phyloP scores from a whole-genome alignment of 352 stramenopile genomes.

The Globisporangium nodosum region DNA sequence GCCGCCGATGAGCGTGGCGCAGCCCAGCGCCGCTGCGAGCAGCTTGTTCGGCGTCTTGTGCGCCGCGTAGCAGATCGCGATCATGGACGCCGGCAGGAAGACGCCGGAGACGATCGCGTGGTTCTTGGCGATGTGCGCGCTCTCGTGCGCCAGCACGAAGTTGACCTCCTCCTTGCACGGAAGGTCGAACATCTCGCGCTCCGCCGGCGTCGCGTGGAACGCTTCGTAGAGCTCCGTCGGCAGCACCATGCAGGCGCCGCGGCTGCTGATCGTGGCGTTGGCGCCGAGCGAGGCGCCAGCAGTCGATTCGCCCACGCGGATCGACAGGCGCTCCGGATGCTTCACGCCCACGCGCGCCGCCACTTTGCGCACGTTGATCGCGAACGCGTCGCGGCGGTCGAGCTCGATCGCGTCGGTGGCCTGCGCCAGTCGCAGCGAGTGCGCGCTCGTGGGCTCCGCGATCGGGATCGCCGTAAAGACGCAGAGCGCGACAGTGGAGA shows the following conservation, averaged over 20 bases:
- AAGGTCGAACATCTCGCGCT: constrained; percentile 48
- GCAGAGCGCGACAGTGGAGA: constrained; percentile 31
- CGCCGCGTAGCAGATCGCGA: constrained; percentile 45
- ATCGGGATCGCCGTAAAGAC: constrained; percentile 47
- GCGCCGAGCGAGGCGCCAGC: constrained; percentile 56
- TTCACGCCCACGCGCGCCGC: constrained; percentile 59
- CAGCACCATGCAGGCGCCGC: constrained; percentile 65
- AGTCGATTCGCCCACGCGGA: constrained; percentile 58
- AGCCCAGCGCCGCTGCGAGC: constrained; percentile 39
- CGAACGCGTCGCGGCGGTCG: constrained; percentile 49
- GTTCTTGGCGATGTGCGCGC: constrained; percentile 78
- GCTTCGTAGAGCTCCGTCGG: constrained; percentile 76
- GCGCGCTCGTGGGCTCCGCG: constrained; percentile 48
- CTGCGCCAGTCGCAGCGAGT: constrained; percentile 53
- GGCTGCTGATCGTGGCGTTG: constrained; percentile 48
- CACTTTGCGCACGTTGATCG: constrained; percentile 54
- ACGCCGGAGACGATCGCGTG: constrained; percentile 58
- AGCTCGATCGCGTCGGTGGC: constrained; percentile 50
- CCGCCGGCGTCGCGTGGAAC: constrained; percentile 49
- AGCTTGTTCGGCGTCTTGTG: constrained; percentile 76
- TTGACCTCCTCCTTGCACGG: constrained; percentile 71
- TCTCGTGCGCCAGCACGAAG: constrained; percentile 81
- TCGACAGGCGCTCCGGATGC: constrained; percentile 57
- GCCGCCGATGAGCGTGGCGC: constrained; percentile 33
- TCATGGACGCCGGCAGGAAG: constrained; percentile 58